Evolutionary conservation across 2,329 filamentous ascomycete species (phyloP), one percentile per base, ranked within the genome.

Genomic region (Eutypa lata): DNA sequence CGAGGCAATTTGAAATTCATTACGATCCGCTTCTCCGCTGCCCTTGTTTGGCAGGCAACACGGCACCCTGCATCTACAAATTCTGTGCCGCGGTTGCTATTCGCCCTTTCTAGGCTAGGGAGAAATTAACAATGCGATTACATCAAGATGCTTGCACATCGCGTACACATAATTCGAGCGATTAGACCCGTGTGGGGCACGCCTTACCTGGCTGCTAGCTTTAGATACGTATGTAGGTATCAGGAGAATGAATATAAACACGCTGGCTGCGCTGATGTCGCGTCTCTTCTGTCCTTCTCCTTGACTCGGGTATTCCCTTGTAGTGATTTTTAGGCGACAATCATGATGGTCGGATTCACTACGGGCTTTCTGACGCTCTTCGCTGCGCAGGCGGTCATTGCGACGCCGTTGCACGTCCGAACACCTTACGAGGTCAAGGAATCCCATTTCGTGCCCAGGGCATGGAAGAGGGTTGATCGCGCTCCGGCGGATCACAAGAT

Each of bases 401-500:
- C 63, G 31, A 61, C 47, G 38, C 64, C 65, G 6, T 48, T 67
- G 42, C 60, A 56, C 31, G 59, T 56, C 11, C 58, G 61, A 16
- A 61, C 62, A 13, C 55, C 57, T 38, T 68, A 68, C 49, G 57
- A 56, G 7, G 71, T 85, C 57, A 86, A 85, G 68, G 81, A 84
- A 54, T 72, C 70, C 16, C 80, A 84, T 63, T 58, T 67, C 57
- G 76, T 79, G 11, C 81, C 82, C 7, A 65, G 68, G 28, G 69
- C 69, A 50, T 86, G 81, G 82, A 72, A 66, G 8, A 71, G 71
- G 53, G 62, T 77, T 46, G 73, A 72, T 38, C 68, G 73, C 31
- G 76, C 81, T 2, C 72, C 78, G 38, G 71, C 74, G 44, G 66
- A 72, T 18, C 74, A 80, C 55, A 68, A 73, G 33, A 75, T 85